These are phyloP conservation scores for Peniophora sp. DNA, from an alignment of 1,284 basidiomycete genomes.

Conservation along the genomic window DNA sequence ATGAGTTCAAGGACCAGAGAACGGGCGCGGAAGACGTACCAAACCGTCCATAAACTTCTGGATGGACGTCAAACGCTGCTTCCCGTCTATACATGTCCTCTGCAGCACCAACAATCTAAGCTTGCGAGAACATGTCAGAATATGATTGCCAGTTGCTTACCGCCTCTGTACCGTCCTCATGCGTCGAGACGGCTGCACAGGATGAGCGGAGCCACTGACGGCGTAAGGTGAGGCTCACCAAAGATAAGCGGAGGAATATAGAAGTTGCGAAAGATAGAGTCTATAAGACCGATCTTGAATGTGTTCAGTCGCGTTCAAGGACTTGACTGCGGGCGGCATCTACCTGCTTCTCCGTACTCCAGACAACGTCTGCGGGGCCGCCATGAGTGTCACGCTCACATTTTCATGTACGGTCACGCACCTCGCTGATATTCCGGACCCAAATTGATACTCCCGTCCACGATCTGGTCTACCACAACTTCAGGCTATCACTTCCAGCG, in stretches of 20 bases:
- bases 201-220: not conserved
- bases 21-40: slow-evolving; percentile 28
- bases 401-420: slow-evolving; percentile 14
- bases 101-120: slow-evolving; percentile 9
- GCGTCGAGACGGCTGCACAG: slow-evolving; percentile 20
- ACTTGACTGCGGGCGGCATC: slow-evolving; percentile 13
- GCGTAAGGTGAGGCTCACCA: slow-evolving; percentile 20
- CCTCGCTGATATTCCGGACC: slow-evolving; percentile 50
- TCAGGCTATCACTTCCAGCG: not conserved
- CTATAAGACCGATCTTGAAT: slow-evolving; percentile 26
- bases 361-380: slow-evolving; percentile 35
- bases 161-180: slow-evolving; percentile 58
- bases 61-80: slow-evolving; percentile 69
- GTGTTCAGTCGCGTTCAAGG: too few relatives aligned
- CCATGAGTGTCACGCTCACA: not conserved
- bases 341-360: slow-evolving; percentile 34
- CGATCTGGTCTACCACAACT: slow-evolving; percentile 32
- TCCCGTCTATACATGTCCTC: slow-evolving; percentile 72
- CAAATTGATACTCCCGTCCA: slow-evolving; percentile 35
- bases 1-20: not conserved
- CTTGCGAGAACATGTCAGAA: not conserved
- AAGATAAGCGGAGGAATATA: slow-evolving; percentile 50
- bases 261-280: slow-evolving; percentile 48
- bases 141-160: not conserved
- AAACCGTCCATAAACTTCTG: slow-evolving; percentile 68